phyloP scores from a whole-genome alignment of 169 alveolate genomes.

The Amoebophrya sp. region DNA sequence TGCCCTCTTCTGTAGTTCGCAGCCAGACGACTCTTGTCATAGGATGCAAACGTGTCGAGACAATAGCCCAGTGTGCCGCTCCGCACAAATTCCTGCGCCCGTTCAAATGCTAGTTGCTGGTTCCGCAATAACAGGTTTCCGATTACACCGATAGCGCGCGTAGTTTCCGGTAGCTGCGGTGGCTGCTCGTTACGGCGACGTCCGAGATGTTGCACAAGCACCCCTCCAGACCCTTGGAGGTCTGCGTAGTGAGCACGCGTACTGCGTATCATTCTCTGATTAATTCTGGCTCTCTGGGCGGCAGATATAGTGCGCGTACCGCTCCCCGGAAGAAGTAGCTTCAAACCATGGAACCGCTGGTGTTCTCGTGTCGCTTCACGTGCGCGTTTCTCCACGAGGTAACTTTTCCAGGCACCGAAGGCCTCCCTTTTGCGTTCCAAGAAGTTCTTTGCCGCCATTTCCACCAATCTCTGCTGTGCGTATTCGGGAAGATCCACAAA shows the following conservation, averaged over 20 bases:
- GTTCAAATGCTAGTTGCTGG: background rate
- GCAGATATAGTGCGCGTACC: no score
- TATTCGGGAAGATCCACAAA: background rate
- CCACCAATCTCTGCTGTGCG: background rate
- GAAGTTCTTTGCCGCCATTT: background rate
- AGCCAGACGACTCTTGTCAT: no score
- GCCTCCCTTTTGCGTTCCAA: background rate
- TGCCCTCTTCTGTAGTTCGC: no score
- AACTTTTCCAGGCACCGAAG: background rate
- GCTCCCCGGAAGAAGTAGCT: background rate
- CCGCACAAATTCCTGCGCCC: background rate
- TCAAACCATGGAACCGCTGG: conserved; percentile 4
- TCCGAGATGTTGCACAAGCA: background rate
- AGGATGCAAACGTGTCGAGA: background rate
- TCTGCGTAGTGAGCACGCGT: background rate
- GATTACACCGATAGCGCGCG: background rate
- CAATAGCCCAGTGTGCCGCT: background rate
- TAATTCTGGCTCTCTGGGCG: no score
- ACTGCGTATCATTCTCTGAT: background rate
- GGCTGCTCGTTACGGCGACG: no score
- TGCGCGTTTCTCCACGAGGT: background rate
- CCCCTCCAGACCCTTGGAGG: background rate
- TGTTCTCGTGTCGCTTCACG: background rate
- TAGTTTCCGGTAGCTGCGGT: background rate
- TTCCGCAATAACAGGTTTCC: background rate